Evolutionary conservation across 345 rosid genomes (phyloP), one percentile per base, ranked within the genome.

Genomic region (thale cress (Arabidopsis thaliana)): DNA sequence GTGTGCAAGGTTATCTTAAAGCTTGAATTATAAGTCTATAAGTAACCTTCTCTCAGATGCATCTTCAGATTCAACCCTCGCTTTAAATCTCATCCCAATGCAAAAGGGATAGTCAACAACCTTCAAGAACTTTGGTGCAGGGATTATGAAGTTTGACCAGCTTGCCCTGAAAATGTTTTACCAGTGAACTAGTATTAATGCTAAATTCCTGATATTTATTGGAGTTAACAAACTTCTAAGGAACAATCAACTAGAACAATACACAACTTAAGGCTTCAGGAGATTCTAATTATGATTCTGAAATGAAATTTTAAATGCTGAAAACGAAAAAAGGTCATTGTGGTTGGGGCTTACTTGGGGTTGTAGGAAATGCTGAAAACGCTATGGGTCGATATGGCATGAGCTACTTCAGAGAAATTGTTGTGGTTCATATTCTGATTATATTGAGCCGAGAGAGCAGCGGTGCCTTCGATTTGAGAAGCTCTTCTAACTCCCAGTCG

Each of bases 401-500:
- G 87, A 56, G 85, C 86, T n/a, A 88, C 91, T 71, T 89, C 95
- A 10, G 79, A 41, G 69, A 88, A 80, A 67, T 84, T 84, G 75
- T 82, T 83, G 71, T 84, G 88, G 69, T 83, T 86, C 78, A 84
- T 73, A 71, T 81, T 88, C 80, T 73, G 91, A 73, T 67, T 81
- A 69, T 76, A 80, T 25, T 67, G 79, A 59, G 83, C 56, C 0
- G 89, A 88, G 84, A 83, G 84, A 37, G 78, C 53, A 58, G 87
- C 53, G 58, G 73, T 74, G 13, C 82, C 77, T 84, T 91, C 90
- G 14, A 87, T 85, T 73, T 91, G 99, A 46, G 85, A 77, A 53
- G 96, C 98, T 84, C 99, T 87, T 78, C 99, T 83, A 28, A 93
- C 86, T 63, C 99, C 99, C n/a, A 96, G 78, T 62, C 99, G 90